Evolutionary conservation across 441 rosid genomes (phyloP).

Genomic region (Gossypium trilobum): DNA sequence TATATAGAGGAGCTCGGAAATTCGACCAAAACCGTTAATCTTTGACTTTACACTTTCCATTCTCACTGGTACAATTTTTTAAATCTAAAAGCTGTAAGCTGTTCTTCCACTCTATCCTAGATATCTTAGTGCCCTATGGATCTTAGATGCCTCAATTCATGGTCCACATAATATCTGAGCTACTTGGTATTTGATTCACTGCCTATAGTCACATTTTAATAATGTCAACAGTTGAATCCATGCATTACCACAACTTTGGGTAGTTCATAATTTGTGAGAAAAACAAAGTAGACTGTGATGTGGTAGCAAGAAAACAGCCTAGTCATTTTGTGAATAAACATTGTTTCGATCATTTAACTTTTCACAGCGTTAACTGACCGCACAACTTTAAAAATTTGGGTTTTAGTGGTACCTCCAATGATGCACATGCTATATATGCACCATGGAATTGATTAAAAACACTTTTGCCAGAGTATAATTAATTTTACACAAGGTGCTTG

Average conservation of each 20-base stretch:
- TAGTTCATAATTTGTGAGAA: not conserved
- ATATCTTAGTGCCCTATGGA: not conserved
- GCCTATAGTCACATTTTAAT: not conserved
- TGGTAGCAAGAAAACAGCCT: not conserved
- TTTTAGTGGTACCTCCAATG: not conserved
- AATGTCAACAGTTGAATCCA: not conserved
- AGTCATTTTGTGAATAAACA: not conserved
- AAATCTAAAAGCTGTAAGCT: not conserved
- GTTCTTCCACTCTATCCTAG: not conserved
- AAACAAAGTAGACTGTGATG: not conserved
- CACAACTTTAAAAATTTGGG: not conserved
- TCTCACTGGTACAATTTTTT: not conserved
- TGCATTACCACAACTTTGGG: not conserved
- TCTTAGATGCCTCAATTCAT: not conserved
- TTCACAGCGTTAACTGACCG: not conserved
- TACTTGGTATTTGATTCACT: not conserved
- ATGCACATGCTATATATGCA: not conserved
- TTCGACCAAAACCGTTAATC: not conserved
- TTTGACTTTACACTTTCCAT: not conserved
- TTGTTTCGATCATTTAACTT: not conserved
- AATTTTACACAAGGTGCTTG: not conserved
- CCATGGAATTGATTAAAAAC: not conserved
- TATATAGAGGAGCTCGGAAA: not conserved
- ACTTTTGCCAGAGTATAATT: conserved; percentile 1
- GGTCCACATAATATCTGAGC: not conserved